phyloP scores from a whole-genome alignment of 805 yeast species.

The Cyberlindnera maritima region DNA sequence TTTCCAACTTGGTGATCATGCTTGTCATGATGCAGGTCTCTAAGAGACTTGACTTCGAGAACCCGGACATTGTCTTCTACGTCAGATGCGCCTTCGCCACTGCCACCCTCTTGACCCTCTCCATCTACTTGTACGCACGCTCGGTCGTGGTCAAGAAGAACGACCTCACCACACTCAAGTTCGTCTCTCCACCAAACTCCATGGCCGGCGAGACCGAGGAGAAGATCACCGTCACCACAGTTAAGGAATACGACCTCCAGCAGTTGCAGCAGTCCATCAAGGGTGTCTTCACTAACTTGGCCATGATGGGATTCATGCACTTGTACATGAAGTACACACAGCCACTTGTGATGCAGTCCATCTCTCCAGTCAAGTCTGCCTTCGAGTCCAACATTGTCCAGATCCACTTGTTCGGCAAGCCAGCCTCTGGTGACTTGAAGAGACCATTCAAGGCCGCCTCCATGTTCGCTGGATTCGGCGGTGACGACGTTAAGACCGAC shows the following conservation, averaged over 20 bases:
- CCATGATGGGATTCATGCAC: slow-evolving; percentile 99
- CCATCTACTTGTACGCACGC: slow-evolving; percentile 65
- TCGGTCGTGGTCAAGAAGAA: slow-evolving; percentile 65
- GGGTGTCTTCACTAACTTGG: slow-evolving; percentile 82
- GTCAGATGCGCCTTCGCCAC: slow-evolving; percentile 71
- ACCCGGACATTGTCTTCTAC: slow-evolving; percentile 68
- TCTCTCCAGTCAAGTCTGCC: slow-evolving; percentile 87
- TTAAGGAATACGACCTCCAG: slow-evolving; percentile 89
- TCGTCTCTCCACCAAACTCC: slow-evolving; percentile 80
- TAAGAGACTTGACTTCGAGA: slow-evolving; percentile 83
- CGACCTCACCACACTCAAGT: slow-evolving; percentile 89
- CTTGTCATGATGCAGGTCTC: slow-evolving; percentile 95
- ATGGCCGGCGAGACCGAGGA: slow-evolving; percentile 72
- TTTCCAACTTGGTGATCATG: slow-evolving; percentile 85
- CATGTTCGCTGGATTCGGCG: slow-evolving; percentile 58
- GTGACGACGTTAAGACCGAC: slow-evolving; percentile 68
- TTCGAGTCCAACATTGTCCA: slow-evolving; percentile 86
- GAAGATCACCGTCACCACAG: slow-evolving; percentile 83
- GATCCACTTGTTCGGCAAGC: slow-evolving; percentile 80
- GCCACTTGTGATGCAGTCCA: slow-evolving; percentile 92
- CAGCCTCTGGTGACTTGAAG: slow-evolving; percentile 87
- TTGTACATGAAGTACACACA: slow-evolving; percentile 95
- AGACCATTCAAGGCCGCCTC: slow-evolving; percentile 94
- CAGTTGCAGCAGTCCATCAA: slow-evolving; percentile 80
- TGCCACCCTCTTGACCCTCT: slow-evolving; percentile 63